phyloP scores from a whole-genome alignment of 768 basidiomycete genomes.

The Xerocomellus chrysenteron region DNA sequence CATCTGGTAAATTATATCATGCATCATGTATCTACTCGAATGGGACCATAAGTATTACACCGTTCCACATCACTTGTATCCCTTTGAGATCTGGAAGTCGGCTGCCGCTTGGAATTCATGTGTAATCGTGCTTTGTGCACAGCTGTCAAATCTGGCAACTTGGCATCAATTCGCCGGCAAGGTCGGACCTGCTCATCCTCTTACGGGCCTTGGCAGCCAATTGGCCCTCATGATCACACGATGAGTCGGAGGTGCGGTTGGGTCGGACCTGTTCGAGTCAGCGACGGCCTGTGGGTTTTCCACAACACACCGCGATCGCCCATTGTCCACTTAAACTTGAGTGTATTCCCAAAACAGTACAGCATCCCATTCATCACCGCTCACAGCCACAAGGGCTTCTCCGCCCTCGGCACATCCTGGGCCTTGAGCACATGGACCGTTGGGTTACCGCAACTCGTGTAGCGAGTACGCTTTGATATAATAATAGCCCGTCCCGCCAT shows the following conservation, averaged over 20 bases:
- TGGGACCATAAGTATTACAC: not conserved
- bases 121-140: slow-evolving; percentile 1
- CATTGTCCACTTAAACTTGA: not conserved
- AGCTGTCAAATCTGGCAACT: not conserved
- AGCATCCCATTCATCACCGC: too few relatives aligned
- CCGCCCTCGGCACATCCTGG: too few relatives aligned
- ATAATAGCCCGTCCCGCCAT: too few relatives aligned
- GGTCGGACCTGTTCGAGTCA: not conserved
- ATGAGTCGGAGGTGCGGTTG: not conserved
- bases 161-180: slow-evolving; percentile 3
- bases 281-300: too few relatives aligned
- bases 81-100: too few relatives aligned
- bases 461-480: too few relatives aligned
- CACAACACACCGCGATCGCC: too few relatives aligned
- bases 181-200: not conserved
- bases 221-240: not conserved
- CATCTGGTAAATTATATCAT: slow-evolving; percentile 1
- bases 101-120: too few relatives aligned
- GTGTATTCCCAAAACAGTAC: too few relatives aligned
- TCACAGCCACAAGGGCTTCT: too few relatives aligned
- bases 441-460: too few relatives aligned
- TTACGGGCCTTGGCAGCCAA: not conserved
- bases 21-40: slow-evolving; percentile 1
- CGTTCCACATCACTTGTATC: not conserved
- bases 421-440: too few relatives aligned